Conservation (phyloP, 78 protist species). For the Dictyostelium intermedium region DNA sequence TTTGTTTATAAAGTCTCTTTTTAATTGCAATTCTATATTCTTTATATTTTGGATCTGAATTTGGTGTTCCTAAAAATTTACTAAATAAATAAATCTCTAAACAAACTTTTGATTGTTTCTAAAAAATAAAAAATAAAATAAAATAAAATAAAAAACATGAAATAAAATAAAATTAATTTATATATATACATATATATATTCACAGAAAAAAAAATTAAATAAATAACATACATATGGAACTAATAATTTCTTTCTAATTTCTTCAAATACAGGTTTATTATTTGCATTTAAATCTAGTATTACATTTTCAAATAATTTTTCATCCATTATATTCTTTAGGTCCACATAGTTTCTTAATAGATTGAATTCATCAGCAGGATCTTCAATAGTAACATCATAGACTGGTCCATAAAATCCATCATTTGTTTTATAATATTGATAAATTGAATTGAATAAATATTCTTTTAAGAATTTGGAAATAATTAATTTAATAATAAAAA, state of each 20-base stretch:
- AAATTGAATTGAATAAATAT: constrained; percentile 47
- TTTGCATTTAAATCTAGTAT: neutral
- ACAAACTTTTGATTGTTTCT: constrained; percentile 25
- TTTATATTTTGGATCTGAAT: constrained; percentile 20
- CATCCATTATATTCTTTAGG: constrained; percentile 18
- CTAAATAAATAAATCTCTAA: constrained; percentile 53
- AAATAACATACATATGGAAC: constrained; percentile 9
- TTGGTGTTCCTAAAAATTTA: constrained; percentile 28
- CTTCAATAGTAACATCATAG: constrained; percentile 75
- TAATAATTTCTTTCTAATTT: constrained; percentile 36
- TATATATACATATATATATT: no score
- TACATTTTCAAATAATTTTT: constrained; percentile 22
- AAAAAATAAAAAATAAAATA: neutral
- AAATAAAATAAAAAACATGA: no score
- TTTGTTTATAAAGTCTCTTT: constrained; percentile 51
- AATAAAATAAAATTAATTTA: neutral
- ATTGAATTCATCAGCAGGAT: constrained; percentile 57
- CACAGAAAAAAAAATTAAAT: no score
- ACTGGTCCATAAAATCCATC: constrained; percentile 66
- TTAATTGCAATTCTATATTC: constrained; percentile 44
- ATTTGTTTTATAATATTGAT: constrained; percentile 44
- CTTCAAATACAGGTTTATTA: constrained; percentile 30
- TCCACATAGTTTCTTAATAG: constrained; percentile 51
- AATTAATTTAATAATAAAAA: neutral
- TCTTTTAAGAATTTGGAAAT: neutral